Conservation (phyloP, 305 asterid species). For the Withania somnifera region DNA sequence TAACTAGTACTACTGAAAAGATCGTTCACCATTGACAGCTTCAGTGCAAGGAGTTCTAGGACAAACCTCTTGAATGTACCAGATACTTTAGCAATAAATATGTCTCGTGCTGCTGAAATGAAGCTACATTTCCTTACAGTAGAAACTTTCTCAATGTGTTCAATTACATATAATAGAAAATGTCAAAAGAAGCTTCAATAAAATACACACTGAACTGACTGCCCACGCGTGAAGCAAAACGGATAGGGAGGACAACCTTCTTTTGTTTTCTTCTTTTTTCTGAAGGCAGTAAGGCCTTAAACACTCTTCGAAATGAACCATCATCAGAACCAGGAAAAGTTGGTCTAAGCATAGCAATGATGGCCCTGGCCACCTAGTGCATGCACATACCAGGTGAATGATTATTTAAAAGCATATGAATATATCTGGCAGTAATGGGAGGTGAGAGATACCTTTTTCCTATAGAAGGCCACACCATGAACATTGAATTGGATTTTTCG, state of each 20-base stretch:
- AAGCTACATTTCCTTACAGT: constrained; percentile 91
- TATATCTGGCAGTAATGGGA: too few relatives aligned
- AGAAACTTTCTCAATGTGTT: constrained; percentile 71
- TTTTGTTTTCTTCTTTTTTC: constrained; percentile 82
- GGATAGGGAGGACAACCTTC: constrained; percentile 41
- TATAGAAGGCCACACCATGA: too few relatives aligned
- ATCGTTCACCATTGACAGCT: background rate
- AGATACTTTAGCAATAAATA: constrained; percentile 81
- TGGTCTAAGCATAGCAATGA: constrained; percentile 77
- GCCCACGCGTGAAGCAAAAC: background rate
- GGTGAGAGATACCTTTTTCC: too few relatives aligned
- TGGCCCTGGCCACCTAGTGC: constrained; percentile 68
- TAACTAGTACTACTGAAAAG: background rate
- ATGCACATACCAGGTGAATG: constrained; percentile 14
- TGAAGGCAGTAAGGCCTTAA: constrained; percentile 75
- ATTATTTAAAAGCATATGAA: constrained; percentile 9
- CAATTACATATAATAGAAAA: constrained; percentile 53
- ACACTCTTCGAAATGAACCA: constrained; percentile 61
- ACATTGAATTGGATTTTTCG: too few relatives aligned
- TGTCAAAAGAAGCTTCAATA: constrained; percentile 6
- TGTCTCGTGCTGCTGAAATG: constrained; percentile 76
- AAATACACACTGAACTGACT: background rate
- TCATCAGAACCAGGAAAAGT: constrained; percentile 82
- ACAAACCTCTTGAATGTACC: constrained; percentile 85
- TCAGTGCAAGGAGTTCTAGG: constrained; percentile 3